Evolutionary conservation across 192 early-diverging fungal species (phyloP), one percentile per base, ranked within the genome.

Genomic region (Chytriomyces confervae): DNA sequence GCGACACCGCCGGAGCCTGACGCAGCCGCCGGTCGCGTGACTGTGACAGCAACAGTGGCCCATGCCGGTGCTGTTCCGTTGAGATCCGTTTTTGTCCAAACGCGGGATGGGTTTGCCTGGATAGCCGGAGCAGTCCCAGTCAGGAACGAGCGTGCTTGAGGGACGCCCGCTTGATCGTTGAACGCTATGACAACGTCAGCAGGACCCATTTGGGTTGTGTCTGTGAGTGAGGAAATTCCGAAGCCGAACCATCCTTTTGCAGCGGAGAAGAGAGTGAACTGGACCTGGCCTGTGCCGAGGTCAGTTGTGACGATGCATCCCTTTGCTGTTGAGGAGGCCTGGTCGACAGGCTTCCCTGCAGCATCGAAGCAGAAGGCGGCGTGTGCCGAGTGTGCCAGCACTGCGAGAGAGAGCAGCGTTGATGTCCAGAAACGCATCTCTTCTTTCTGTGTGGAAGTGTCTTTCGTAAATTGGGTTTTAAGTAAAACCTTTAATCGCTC

Each of bases 231-330:
- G 2, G 36, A 27, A 7, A 74, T 7, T 9, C 60, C 72, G 47
- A 74, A 74, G 5, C 72, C 72, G 53, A 62, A 11, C 72, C 72
- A 74, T 23, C 72, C 72, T n/a, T 45, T 23, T 10, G 29, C 72
- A 16, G 60, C 7, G 7, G 72, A 10, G 43, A 74, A 74, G 29
- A 74, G 7, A 0, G 72, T 74, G 44, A 74, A 74, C 27, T 74
- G 43, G 23, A 49, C 50, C 13, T 7, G 6, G 8, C 72, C 72
- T 3, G 53, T 62, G 60, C 72, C 72, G 23, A 74, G 72, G 46
- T 74, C 72, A 36, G 61, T 36, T 8, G 72, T 49, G 0, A 6
- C 61, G 27, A 74, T 74, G 60, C 72, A 74, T 11, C 20, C 13
- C 53, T 11, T 20, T 57, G 53, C 53, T 57, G 53, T 3, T 2